Conservation (phyloP, 78 protist genomes). For the Creolimax fragrantissima region DNA sequence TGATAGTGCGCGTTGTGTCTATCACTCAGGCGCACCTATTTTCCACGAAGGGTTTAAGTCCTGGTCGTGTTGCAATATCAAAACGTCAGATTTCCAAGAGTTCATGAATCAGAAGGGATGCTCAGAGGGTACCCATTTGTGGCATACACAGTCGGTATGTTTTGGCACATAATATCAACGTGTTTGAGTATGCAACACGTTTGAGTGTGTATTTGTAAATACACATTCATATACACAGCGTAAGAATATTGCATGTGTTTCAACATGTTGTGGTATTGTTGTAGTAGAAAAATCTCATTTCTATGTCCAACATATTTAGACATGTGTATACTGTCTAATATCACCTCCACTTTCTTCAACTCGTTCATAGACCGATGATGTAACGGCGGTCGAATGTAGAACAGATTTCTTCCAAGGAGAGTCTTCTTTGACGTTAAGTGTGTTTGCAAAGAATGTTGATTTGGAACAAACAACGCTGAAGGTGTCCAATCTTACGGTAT, state of each 20-base stretch:
- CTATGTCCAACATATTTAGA: no score
- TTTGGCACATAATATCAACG: no score
- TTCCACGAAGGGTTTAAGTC: neutral
- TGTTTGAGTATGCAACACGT: no score
- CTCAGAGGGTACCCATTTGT: neutral
- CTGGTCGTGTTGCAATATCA: neutral
- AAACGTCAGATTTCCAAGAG: neutral
- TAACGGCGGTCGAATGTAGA: neutral
- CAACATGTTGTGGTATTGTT: no score
- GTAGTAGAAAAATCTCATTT: no score
- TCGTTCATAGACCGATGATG: no score
- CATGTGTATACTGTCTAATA: no score
- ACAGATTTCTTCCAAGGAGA: neutral
- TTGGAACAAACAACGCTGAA: neutral
- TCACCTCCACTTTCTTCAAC: no score
- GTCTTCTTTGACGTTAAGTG: neutral
- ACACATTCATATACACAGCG: no score
- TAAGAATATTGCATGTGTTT: no score
- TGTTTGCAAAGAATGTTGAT: neutral
- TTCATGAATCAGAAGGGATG: conserved; percentile 14
- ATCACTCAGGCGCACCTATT: neutral
- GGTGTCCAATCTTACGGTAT: neutral
- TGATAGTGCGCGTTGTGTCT: neutral
- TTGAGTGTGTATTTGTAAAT: no score
- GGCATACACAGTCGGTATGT: neutral